phyloP scores from a whole-genome alignment of 768 basidiomycete genomes.

The Mycena polygramma region DNA sequence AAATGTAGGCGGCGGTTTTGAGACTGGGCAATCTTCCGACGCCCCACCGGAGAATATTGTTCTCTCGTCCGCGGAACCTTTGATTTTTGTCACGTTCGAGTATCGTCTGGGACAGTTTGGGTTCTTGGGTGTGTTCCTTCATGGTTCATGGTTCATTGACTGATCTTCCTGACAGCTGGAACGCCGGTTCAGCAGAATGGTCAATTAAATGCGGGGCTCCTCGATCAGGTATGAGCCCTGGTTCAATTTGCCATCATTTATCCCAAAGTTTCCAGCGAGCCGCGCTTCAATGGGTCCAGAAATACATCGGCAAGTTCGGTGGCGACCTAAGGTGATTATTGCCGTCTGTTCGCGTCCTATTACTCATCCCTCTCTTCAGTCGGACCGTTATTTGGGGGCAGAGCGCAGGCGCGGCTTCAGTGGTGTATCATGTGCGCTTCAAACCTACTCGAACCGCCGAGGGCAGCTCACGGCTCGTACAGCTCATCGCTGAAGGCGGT shows the following conservation, averaged over 20 bases:
- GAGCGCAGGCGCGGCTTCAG: slow-evolving; percentile 52
- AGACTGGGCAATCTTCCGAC: slow-evolving; percentile 51
- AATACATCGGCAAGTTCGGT: slow-evolving; percentile 52
- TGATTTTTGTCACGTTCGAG: slow-evolving; percentile 58
- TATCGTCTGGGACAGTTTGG: slow-evolving; percentile 59
- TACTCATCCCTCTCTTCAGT: slow-evolving; percentile 38
- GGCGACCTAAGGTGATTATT: slow-evolving; percentile 50
- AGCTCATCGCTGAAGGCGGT: slow-evolving; percentile 57
- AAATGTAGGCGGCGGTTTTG: slow-evolving; percentile 55
- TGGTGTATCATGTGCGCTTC: slow-evolving; percentile 54
- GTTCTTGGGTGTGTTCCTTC: slow-evolving; percentile 49
- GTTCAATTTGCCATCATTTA: not conserved
- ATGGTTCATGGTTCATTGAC: not conserved
- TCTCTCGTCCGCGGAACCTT: slow-evolving; percentile 45
- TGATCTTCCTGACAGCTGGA: slow-evolving; percentile 44
- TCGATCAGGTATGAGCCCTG: slow-evolving; percentile 38
- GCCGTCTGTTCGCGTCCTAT: not conserved
- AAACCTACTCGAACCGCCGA: not conserved
- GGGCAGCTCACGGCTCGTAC: not conserved
- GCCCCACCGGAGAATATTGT: slow-evolving; percentile 49
- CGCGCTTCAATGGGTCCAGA: slow-evolving; percentile 54
- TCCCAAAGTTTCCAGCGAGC: slow-evolving; percentile 42
- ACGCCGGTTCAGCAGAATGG: slow-evolving; percentile 49
- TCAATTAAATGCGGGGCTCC: slow-evolving; percentile 52
- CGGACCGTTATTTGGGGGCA: slow-evolving; percentile 32